Conservation (phyloP, 768 basidiomycete genomes). For the Psilocybe azurescens region DNA sequence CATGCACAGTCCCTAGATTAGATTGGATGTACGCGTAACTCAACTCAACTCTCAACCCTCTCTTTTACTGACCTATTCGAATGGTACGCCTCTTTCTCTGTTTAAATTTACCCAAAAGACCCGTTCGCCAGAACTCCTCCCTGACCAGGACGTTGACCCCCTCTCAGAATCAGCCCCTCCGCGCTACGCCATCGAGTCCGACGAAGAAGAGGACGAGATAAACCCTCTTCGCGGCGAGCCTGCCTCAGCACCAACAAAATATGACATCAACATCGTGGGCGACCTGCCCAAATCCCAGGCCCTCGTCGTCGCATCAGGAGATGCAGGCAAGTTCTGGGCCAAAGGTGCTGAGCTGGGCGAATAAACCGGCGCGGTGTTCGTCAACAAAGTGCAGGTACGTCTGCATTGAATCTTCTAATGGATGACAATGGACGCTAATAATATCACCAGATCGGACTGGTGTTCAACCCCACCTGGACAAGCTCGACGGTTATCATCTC, state of each 20-base stretch:
- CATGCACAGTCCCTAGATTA: too few species aligned
- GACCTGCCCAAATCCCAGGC: constrained; percentile 22
- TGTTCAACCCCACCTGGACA: constrained; percentile 58
- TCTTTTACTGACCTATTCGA: too few species aligned
- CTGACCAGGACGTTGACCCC: constrained; percentile 53
- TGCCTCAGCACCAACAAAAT: constrained; percentile 11
- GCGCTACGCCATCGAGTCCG: constrained; percentile 67
- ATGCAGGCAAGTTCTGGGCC: constrained; percentile 55
- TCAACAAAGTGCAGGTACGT: constrained; percentile 51
- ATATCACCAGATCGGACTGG: constrained; percentile 49
- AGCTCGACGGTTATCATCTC: constrained; percentile 53
- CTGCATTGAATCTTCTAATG: not conserved
- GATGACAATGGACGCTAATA: not conserved
- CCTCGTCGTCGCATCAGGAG: constrained; percentile 53
- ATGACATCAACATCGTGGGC: constrained; percentile 45
- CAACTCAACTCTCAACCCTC: too few species aligned
- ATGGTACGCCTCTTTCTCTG: too few species aligned
- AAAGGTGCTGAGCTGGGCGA: constrained; percentile 56
- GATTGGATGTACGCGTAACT: too few species aligned
- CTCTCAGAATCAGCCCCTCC: constrained; percentile 61
- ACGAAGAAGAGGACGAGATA: constrained; percentile 70
- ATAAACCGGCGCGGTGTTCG: constrained; percentile 49
- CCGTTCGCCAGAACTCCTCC: too few species aligned
- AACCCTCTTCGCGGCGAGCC: not conserved
- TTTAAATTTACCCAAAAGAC: too few species aligned